These are phyloP conservation scores for Marsdenia floribunda DNA, from an alignment of 257 asterid genomes.

Conservation along the genomic window DNA sequence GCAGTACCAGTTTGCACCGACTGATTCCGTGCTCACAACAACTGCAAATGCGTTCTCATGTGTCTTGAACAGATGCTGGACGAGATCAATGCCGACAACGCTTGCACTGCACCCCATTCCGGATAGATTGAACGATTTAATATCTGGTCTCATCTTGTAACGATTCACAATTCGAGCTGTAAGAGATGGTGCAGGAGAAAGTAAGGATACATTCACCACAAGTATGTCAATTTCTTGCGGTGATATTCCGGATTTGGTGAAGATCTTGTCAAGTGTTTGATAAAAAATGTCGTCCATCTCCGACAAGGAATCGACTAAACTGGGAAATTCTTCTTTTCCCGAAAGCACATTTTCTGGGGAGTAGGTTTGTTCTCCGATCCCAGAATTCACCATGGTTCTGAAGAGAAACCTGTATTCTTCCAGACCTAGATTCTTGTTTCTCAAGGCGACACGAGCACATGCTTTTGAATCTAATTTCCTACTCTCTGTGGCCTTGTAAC, in stretches of 20 bases:
- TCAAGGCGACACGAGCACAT: conserved; percentile 11
- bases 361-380: conserved; percentile 34
- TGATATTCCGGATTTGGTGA: conserved; percentile 24
- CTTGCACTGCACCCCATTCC: conserved; percentile 48
- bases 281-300: conserved; percentile 30
- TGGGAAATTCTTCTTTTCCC: conserved; percentile 22
- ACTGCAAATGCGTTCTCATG: conserved; percentile 16
- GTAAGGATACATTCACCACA: conserved; percentile 36
- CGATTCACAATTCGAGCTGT: conserved; percentile 26
- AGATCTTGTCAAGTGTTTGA: conserved; percentile 23
- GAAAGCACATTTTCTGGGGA: conserved; percentile 24
- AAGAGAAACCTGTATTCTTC: conserved; percentile 29
- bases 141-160: conserved; percentile 29
- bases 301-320: conserved; percentile 13
- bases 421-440: conserved; percentile 29
- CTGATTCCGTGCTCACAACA: conserved; percentile 33
- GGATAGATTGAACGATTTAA: conserved; percentile 32
- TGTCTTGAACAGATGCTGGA: conserved; percentile 22
- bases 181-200: conserved; percentile 24
- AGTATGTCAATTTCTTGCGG: conserved; percentile 30
- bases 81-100: conserved; percentile 30
- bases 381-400: conserved; percentile 28
- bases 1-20: conserved; percentile 32
- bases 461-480: conserved; percentile 16
- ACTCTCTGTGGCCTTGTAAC: conserved; percentile 22